Base-by-base conservation (phyloP, 1,139 yeast species). In the Geotrichum carabidarum region DNA sequence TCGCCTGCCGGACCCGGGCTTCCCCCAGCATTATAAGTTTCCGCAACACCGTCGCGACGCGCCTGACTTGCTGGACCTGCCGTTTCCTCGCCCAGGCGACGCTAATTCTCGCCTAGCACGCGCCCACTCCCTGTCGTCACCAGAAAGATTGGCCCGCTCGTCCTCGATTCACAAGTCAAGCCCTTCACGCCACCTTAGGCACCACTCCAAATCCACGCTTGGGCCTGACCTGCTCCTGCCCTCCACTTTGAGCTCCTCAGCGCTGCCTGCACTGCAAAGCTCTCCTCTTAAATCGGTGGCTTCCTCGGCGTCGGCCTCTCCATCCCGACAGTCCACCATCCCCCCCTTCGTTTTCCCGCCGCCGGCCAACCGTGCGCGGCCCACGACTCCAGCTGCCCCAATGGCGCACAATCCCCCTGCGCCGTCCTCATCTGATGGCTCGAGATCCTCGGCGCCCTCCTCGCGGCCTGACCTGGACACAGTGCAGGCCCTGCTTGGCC, bases 401-500 rank as follows among this genome's bases (percentile, higher is more conserved):
- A 32, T 34, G 7, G 12, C 34, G 31, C 22, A 22, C 35, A 15
- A 32, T 2, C 35, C 35, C 17, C 22, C 35, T n/a, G n/a, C 11
- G 11, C 36, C 34, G 14, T 9, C 31, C 46, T 14, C 14, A 11
- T 12, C 35, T 14, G 22, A 32, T n/a, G 31, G 36, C 34, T 22
- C 46, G 5, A 15, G 22, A 15, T 9, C 22, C 2, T 4, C 22
- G 11, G 14, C 18, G 14, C 22, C 44, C 12, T 17, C 12, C 12
- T 31, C 46, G 2, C 34, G 34, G 15, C 42, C 49, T 6, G 49
- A 45, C 34, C 41, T 48, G 40, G 51, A 46, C 27, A 48, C 51
- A 2, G 47, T 48, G 11, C 57, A 47, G 35, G 47, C 74, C 4
- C 65, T 82, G 2, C 68, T 84, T 44, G 89, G 88, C 0, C 76